These are phyloP conservation scores for Allomyces arbusculus DNA, from an alignment of 192 early-diverging fungal genomes.

Conservation along the genomic window DNA sequence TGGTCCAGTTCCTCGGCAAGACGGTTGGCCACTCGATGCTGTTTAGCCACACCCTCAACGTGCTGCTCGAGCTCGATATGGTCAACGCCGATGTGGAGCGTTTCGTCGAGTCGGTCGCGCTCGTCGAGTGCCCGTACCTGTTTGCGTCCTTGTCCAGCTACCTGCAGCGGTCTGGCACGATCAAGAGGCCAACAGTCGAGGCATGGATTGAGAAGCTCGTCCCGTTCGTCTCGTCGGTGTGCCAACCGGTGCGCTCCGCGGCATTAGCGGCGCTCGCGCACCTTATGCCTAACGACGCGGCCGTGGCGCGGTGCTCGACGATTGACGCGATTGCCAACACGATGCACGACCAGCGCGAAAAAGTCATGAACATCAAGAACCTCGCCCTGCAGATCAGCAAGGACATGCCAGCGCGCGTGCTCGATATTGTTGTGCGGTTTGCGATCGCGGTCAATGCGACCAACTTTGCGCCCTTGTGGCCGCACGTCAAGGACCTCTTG, in stretches of 20 bases:
- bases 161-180: background rate
- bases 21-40: background rate
- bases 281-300: background rate
- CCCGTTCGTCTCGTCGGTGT: background rate
- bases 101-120: background rate
- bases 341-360: background rate
- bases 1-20: background rate
- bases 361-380: background rate
- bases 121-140: background rate
- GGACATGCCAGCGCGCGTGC: background rate
- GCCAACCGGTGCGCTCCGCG: background rate
- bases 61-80: background rate
- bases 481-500: conserved; percentile 43
- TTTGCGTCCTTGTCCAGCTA: background rate
- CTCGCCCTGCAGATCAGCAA: background rate
- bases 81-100: background rate
- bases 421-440: background rate
- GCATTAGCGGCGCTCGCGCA: background rate
- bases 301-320: background rate
- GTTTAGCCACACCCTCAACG: background rate
- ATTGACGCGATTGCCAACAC: background rate
- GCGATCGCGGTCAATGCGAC: conserved; percentile 39
- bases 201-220: background rate
- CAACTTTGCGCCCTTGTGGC: conserved; percentile 69
- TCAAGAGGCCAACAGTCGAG: background rate